Base-by-base conservation (phyloP, 768 basidiomycete genomes). In the Lactarius vividus region DNA sequence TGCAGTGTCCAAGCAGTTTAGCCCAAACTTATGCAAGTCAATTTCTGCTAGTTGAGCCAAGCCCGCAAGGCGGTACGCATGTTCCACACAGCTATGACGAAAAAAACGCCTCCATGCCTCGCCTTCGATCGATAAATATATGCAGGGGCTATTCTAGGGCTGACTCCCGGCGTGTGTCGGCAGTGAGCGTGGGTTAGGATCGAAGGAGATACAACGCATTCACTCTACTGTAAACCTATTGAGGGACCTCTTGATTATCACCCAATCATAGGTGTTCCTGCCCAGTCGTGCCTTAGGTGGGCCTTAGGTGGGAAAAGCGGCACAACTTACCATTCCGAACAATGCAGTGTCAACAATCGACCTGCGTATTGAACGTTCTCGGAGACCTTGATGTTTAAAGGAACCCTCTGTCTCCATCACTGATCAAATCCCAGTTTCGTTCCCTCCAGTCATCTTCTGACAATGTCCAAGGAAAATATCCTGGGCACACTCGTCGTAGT, bases 401-500 rank as follows among this genome's bases (percentile, higher is more conserved):
- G 42, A 16, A 23, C 26, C 44, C 6, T 28, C 46, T 40, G 9
- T 23, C n/a, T 37, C 37, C 58, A 35, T 33, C 31, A 53, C 29
- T 39, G n/a, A 49, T 49, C 46, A 13, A 52, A 26, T 5, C 23
- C 49, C 49, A 52, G 13, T 52, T 26, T n/a, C 26, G 6, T 26
- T 28, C 49, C 49, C 49, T 52, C 49, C 20, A 61, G 8, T 9
- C 52, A 23, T 28, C 9, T 28, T 23, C 46, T 37, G n/a, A 62
- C 29, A 11, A 68, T 68, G 68, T 65, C 66, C 20, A 64, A 57
- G 40, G 69, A 71, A 57, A 53, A 28, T 49, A 42, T 62, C 59
- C 77, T 95, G 33, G 94, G 94, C 18, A 96, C 92, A 9, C 82
- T 96, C 60, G 84, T 94, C 64, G 83, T 94, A 37, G 90, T 96